Evolutionary conservation across 306 rosid genomes (phyloP).

Genomic region (Sphenostylis stenocarpa): DNA sequence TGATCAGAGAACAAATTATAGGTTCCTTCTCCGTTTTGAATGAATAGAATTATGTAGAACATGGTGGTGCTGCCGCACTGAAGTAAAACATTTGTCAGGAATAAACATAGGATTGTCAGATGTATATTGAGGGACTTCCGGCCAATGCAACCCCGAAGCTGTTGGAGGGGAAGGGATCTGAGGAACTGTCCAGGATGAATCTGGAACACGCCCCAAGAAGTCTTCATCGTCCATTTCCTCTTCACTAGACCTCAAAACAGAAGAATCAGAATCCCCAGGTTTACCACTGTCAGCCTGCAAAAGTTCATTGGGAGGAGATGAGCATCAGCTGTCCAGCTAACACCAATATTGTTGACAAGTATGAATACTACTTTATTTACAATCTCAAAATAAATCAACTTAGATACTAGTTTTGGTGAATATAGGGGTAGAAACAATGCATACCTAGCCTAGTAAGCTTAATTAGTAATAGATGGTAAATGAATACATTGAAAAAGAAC

Average conservation of each 20-base stretch:
- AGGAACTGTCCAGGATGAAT: slow-evolving; percentile 73
- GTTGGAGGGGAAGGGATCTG: slow-evolving; percentile 82
- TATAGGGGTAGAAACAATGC: neutral
- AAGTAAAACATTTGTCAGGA: slow-evolving; percentile 48
- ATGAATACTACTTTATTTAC: neutral
- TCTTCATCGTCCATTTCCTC: slow-evolving; percentile 50
- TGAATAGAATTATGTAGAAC: slow-evolving; percentile 18
- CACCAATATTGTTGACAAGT: neutral
- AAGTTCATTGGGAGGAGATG: slow-evolving; percentile 18
- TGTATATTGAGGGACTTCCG: slow-evolving; percentile 41
- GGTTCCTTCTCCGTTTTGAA: slow-evolving; percentile 43
- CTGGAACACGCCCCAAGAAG: slow-evolving; percentile 61
- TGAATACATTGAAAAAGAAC: neutral
- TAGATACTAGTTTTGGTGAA: neutral
- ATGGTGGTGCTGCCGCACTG: slow-evolving; percentile 3
- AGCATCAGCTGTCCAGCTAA: neutral
- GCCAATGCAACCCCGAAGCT: slow-evolving; percentile 70
- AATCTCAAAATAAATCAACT: neutral
- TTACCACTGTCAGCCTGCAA: slow-evolving; percentile 68
- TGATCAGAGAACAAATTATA: neutral
- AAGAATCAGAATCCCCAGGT: slow-evolving; percentile 58
- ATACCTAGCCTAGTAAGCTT: too few relatives aligned
- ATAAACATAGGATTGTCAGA: slow-evolving; percentile 47
- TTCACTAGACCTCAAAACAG: slow-evolving; percentile 50
- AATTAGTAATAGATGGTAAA: neutral